These are phyloP conservation scores for Acephala macrosclerotiorum DNA, from an alignment of 2,329 filamentous ascomycete species.

Conservation along the genomic window DNA sequence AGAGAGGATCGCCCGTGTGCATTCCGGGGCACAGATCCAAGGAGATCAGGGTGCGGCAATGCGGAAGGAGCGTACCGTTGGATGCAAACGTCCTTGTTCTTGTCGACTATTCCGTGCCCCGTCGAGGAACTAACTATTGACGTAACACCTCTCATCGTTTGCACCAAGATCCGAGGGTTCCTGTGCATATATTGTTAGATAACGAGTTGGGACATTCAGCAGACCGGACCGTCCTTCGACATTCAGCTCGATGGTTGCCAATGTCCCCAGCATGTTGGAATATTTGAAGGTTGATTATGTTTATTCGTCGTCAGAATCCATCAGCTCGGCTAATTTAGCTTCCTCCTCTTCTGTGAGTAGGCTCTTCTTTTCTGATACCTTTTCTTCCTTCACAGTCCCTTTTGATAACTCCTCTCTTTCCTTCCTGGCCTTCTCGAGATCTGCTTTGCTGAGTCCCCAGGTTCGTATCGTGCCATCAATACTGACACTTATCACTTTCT, in stretches of 20 bases:
- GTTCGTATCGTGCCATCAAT: constrained; percentile 89
- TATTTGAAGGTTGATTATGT: no score
- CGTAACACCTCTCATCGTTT: no score
- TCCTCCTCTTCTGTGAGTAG: constrained; percentile 89
- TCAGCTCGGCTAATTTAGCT: constrained; percentile 87
- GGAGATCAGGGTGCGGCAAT: background rate
- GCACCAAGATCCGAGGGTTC: no score
- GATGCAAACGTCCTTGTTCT: background rate
- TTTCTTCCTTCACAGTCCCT: constrained; percentile 50
- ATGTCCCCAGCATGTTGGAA: no score
- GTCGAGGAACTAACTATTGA: no score
- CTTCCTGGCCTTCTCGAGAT: constrained; percentile 63
- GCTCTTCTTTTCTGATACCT: constrained; percentile 54
- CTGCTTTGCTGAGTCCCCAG: constrained; percentile 75
- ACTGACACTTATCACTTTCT: constrained; percentile 76
- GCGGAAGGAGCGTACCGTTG: background rate
- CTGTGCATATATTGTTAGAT: no score
- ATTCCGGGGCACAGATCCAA: no score
- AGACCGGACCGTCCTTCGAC: no score
- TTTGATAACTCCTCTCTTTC: constrained; percentile 55
- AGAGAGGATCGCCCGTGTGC: no score
- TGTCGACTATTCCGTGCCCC: no score
- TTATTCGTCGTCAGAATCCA: constrained; percentile 74
- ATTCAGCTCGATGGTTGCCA: no score
- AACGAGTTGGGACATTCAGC: no score